phyloP scores from a whole-genome alignment of 257 asterid genomes.

The Henckelia pumila region DNA sequence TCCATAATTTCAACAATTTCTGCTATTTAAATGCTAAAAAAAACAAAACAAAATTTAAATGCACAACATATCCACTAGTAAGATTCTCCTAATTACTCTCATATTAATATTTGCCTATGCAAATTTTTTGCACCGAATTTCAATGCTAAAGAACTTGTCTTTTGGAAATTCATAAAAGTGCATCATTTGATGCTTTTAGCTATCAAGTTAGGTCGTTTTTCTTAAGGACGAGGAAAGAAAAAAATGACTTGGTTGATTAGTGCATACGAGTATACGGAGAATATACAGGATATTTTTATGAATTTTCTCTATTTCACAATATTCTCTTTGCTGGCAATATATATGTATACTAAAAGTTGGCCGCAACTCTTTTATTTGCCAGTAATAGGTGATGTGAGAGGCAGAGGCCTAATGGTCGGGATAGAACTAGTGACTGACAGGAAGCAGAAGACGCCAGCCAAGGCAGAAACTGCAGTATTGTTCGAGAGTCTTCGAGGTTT shows the following conservation, averaged over 20 bases:
- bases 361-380: neutral
- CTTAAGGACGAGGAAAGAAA: too few relatives aligned
- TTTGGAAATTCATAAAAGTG: neutral
- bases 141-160: too few relatives aligned
- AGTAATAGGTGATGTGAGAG: slow-evolving; percentile 97
- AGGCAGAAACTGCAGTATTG: slow-evolving; percentile 81
- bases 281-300: too few relatives aligned
- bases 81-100: neutral
- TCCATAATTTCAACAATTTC: neutral
- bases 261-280: too few relatives aligned
- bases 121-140: too few relatives aligned
- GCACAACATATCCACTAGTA: neutral
- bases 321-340: neutral
- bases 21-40: too few relatives aligned
- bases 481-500: slow-evolving; percentile 91
- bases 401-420: slow-evolving; percentile 93
- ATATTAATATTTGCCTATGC: neutral
- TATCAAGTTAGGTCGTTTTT: neutral
- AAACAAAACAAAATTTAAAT: slow-evolving; percentile 1
- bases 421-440: slow-evolving; percentile 84
- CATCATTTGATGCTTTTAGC: too few relatives aligned
- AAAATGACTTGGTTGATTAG: too few relatives aligned
- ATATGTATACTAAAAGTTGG: slow-evolving; percentile 1
- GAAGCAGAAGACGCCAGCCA: slow-evolving; percentile 74
- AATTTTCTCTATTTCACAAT: neutral